Evolutionary conservation across 2,329 filamentous ascomycete species (phyloP), one percentile per base, ranked within the genome.

Genomic region (Colletotrichum incanum): DNA sequence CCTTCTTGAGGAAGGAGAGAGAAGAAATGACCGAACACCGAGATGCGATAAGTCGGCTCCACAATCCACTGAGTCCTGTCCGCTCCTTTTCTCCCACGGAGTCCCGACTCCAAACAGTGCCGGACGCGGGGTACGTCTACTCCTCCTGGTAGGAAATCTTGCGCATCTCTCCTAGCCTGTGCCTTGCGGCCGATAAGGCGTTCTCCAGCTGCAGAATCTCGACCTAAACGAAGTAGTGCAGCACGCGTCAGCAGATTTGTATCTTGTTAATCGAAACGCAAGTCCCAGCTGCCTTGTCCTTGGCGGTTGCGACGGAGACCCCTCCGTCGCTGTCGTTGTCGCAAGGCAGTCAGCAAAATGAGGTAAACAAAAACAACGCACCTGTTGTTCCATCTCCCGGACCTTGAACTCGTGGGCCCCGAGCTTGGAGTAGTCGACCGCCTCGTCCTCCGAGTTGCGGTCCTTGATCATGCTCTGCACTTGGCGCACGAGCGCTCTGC

Each of bases 331-430:
- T 20, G 7, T 23, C 34, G 43, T 11, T 23, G 31, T 52, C 14
- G n/a, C n/a, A 49, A 12, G 37, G 37, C 50, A 41, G 6, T n/a
- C 14, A 20, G 45, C 55, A 88, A 89, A 78, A 26, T n/a, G 9
- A 16, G 9, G 14, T 16, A 28, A 63, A 20, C 34, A 23, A 1
- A 73, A 79, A 49, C 41, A 8, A 60, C 82, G 79, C 88, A 98
- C 95, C 93, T 99, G 96, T 81, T 99, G 96, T 86, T 99, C 96
- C 96, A 99, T 99, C 86, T 99, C 95, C 77, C 93, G 90, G 63
- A 98, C 95, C 89, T 99, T 99, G 88, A 99, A 98, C 85, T 99
- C 96, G 83, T 98, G 96, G 41, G 93, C 91, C 74, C 94, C 95
- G 58, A 99, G 86, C 85, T 95, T 94, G 54, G 89, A 87, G 83